A percentile compares a stretch with the other conserved stretches of the same genome.
Conservation (phyloP, 768 basidiomycete species). For the Obba rivulosa region DNA sequence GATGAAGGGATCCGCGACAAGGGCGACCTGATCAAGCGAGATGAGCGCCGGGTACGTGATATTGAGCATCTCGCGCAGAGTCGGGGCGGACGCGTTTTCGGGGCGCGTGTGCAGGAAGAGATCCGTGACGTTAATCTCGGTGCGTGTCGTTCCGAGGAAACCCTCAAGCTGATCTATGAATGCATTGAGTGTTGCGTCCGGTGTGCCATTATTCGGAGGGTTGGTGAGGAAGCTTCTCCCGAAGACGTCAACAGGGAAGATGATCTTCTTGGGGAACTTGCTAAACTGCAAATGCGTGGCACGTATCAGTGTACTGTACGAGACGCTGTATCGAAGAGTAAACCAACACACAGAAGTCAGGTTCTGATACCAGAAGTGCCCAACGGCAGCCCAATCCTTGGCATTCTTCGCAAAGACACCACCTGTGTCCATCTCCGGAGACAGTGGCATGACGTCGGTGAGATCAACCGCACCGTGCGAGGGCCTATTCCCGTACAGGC, state of each 20-base stretch:
- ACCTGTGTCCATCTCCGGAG: conserved; percentile 22
- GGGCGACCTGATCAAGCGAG: conserved; percentile 19
- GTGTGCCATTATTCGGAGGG: conserved; percentile 15
- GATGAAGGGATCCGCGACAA: conserved; percentile 25
- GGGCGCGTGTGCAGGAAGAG: conserved; percentile 20
- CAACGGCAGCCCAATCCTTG: conserved; percentile 19
- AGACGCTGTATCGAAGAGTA: not conserved
- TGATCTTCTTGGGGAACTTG: conserved; percentile 22
- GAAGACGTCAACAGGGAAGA: conserved; percentile 21
- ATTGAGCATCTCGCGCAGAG: conserved; percentile 18
- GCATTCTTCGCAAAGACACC: conserved; percentile 26
- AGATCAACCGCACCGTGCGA: conserved; percentile 23
- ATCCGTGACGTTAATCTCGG: conserved; percentile 17
- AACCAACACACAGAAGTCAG: conserved; percentile 15
- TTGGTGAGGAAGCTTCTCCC: conserved; percentile 19
- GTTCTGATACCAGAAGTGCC: conserved; percentile 26
- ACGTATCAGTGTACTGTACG: not conserved
- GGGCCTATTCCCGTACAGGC: conserved; percentile 24
- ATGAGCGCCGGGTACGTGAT: conserved; percentile 26
- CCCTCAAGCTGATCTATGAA: conserved; percentile 23
- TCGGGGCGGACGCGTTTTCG: conserved; percentile 13
- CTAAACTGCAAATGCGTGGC: conserved; percentile 13
- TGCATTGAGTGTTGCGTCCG: conserved; percentile 18
- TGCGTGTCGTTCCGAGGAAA: conserved; percentile 22
- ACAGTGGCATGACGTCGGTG: conserved; percentile 26